These are phyloP conservation scores for Acanthamoeba castellanii DNA, from an alignment of 208 protist species.

Conservation along the genomic window DNA sequence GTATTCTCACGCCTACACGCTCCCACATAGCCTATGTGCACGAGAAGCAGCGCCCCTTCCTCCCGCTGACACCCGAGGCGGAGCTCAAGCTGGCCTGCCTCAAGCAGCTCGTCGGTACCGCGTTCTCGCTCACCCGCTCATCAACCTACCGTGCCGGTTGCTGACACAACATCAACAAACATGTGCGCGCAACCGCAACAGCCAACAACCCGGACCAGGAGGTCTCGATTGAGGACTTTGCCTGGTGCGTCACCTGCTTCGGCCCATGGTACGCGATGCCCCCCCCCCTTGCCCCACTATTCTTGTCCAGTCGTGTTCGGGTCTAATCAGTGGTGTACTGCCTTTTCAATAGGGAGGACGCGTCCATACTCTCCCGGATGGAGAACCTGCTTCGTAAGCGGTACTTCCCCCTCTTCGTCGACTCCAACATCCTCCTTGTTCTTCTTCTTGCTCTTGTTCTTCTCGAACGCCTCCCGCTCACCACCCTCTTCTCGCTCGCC, in stretches of 20 bases:
- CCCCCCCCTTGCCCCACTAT: background rate
- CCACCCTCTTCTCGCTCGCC: background rate
- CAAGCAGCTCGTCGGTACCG: slow-evolving; percentile 22
- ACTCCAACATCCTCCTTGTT: background rate
- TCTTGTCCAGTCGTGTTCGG: background rate
- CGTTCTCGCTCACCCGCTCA: background rate
- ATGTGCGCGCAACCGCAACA: background rate
- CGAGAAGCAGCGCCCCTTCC: slow-evolving; percentile 9
- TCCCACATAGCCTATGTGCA: slow-evolving; percentile 40
- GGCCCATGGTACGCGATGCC: slow-evolving; percentile 28
- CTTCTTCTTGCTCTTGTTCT: background rate
- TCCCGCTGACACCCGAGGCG: background rate
- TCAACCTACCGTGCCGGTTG: background rate
- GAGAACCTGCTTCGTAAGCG: slow-evolving; percentile 42
- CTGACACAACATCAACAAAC: background rate
- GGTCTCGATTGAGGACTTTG: slow-evolving; percentile 58
- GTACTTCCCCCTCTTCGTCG: background rate
- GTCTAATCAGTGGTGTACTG: background rate
- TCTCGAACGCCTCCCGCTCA: background rate
- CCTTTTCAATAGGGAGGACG: slow-evolving; percentile 26
- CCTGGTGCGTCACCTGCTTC: slow-evolving; percentile 53
- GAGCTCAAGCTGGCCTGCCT: slow-evolving; percentile 33
- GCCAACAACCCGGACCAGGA: slow-evolving; percentile 65
- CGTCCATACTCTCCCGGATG: slow-evolving; percentile 4
- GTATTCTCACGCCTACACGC: background rate